Percentiles rank a stretch among this genome's conserved stretches.
Conservation (phyloP, 768 basidiomycete genomes). For the Mycena epipterygia region DNA sequence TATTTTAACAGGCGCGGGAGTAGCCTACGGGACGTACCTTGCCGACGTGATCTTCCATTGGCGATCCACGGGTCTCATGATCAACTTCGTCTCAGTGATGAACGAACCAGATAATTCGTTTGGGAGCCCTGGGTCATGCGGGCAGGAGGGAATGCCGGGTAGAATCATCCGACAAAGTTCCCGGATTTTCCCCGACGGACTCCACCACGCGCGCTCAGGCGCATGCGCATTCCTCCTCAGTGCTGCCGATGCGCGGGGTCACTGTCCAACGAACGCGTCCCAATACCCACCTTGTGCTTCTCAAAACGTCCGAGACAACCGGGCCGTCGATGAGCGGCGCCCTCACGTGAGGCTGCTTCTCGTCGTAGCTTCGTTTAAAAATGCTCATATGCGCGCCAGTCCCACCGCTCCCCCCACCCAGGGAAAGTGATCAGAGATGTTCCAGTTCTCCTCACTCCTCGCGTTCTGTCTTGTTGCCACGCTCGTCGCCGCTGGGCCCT, state of each 20-base stretch:
- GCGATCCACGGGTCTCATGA: slow-evolving; percentile 51
- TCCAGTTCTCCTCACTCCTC: slow-evolving; percentile 24
- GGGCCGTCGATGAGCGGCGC: slow-evolving; percentile 11
- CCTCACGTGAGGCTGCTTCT: slow-evolving; percentile 20
- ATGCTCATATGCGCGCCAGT: slow-evolving; percentile 2
- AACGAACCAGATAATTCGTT: slow-evolving; percentile 58
- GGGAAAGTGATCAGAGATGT: slow-evolving; percentile 12
- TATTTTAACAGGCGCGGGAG: slow-evolving; percentile 50
- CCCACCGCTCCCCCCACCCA: neutral
- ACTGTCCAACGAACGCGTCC: slow-evolving; percentile 15
- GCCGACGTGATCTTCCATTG: slow-evolving; percentile 59
- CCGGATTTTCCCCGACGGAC: neutral
- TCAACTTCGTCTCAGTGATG: slow-evolving; percentile 59
- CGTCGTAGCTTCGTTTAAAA: slow-evolving; percentile 11
- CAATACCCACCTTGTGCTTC: slow-evolving; percentile 6
- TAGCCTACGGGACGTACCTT: slow-evolving; percentile 56
- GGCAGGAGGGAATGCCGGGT: slow-evolving; percentile 61
- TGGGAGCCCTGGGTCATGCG: slow-evolving; percentile 52
- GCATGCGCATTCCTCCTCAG: slow-evolving; percentile 7
- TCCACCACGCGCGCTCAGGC: slow-evolving; percentile 2
- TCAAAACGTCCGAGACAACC: neutral
- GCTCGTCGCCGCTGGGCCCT: slow-evolving; percentile 18
- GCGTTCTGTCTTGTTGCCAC: slow-evolving; percentile 20
- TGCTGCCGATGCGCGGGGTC: neutral
- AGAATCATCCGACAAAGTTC: slow-evolving; percentile 3